Evolutionary conservation across 768 basidiomycete species (phyloP).

Genomic region (Boletellus sp.): DNA sequence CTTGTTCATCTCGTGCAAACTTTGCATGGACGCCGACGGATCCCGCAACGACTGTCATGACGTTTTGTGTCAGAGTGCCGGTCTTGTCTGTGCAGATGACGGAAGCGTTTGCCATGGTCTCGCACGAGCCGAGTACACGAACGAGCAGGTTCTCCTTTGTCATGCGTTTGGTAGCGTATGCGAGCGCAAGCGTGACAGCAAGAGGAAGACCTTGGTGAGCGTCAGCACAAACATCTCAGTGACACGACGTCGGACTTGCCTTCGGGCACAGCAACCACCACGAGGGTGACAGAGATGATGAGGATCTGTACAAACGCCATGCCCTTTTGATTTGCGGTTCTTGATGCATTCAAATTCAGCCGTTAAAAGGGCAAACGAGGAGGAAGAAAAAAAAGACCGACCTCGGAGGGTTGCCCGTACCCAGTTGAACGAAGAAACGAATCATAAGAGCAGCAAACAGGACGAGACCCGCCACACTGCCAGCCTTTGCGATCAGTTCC

Average conservation of each 20-base stretch:
- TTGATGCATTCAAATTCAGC: slow-evolving; percentile 24
- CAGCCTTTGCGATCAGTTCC: slow-evolving; percentile 91
- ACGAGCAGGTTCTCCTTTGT: slow-evolving; percentile 92
- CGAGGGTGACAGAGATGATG: slow-evolving; percentile 91
- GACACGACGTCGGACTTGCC: slow-evolving; percentile 34
- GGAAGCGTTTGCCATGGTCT: slow-evolving; percentile 98
- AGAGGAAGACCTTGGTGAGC: slow-evolving; percentile 70
- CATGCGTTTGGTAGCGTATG: slow-evolving; percentile 99
- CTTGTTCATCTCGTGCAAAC: slow-evolving; percentile 62
- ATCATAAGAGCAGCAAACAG: slow-evolving; percentile 88
- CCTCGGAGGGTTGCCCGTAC: slow-evolving; percentile 54
- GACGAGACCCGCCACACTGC: slow-evolving; percentile 73
- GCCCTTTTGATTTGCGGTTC: slow-evolving; percentile 77
- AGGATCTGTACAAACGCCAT: slow-evolving; percentile 89
- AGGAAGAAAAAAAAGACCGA: slow-evolving; percentile 24
- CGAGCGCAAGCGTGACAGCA: slow-evolving; percentile 92
- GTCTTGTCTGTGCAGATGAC: slow-evolving; percentile 97
- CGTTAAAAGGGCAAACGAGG: neutral
- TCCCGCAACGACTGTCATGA: slow-evolving; percentile 95
- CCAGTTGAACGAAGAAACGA: slow-evolving; percentile 89
- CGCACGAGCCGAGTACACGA: slow-evolving; percentile 92
- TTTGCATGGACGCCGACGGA: slow-evolving; percentile 93
- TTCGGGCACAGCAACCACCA: slow-evolving; percentile 88
- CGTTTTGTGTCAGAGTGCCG: slow-evolving; percentile 92
- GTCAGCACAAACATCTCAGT: neutral